phyloP scores from a whole-genome alignment of 352 stramenopile genomes.

The Pythium guiyangense region DNA sequence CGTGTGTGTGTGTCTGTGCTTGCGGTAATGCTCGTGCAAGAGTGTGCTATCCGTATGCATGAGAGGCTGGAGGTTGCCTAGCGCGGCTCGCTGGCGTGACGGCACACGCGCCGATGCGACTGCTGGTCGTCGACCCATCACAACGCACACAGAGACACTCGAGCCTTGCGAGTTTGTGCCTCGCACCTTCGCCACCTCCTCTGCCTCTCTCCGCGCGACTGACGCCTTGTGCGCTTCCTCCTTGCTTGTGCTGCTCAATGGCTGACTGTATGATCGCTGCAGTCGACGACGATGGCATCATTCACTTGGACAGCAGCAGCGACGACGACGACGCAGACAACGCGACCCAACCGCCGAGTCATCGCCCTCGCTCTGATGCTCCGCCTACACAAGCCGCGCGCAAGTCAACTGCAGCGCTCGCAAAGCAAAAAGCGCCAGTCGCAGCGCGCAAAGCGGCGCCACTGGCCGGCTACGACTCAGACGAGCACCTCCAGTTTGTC shows the following conservation, averaged over 20 bases:
- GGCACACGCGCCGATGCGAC: too few species aligned
- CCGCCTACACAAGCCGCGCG: slow-evolving; percentile 5
- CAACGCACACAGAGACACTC: too few species aligned
- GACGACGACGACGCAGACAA: not conserved
- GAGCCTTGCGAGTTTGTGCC: too few species aligned
- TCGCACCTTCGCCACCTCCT: too few species aligned
- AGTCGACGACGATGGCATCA: slow-evolving; percentile 18
- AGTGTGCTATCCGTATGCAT: not conserved
- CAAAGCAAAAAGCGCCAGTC: slow-evolving; percentile 4
- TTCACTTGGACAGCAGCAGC: slow-evolving; percentile 15
- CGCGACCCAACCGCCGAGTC: not conserved
- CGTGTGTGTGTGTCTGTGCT: not conserved
- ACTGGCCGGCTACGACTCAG: slow-evolving; percentile 7
- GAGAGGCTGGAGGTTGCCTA: too few species aligned
- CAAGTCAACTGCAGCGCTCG: slow-evolving; percentile 4
- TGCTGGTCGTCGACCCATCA: too few species aligned
- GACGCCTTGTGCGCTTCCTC: not conserved
- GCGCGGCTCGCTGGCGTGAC: too few species aligned
- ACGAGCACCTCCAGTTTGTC: slow-evolving; percentile 13
- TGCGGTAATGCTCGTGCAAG: not conserved
- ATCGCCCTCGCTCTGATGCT: not conserved
- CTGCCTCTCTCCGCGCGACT: not conserved
- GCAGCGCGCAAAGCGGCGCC: slow-evolving; percentile 8
- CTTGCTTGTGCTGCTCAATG: not conserved
- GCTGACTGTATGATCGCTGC: not conserved